Conservation (phyloP, 2,329 filamentous ascomycete genomes). For the Sclerotinia trifoliorum region DNA sequence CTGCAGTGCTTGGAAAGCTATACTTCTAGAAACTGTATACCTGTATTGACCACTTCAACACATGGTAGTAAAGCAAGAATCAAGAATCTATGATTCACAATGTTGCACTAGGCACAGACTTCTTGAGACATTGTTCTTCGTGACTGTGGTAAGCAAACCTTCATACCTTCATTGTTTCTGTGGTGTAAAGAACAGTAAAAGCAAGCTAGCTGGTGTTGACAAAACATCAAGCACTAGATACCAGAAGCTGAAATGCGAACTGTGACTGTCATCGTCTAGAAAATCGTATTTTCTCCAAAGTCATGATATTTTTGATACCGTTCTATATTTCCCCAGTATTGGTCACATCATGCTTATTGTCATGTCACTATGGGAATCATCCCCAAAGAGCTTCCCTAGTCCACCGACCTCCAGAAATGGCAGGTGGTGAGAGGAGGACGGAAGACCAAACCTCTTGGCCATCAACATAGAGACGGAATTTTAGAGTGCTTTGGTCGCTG, state of each 20-base stretch:
- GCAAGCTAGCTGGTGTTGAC: neutral
- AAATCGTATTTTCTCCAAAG: neutral
- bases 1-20: neutral
- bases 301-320: neutral
- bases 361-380: slow-evolving; percentile 20
- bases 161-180: slow-evolving; percentile 3
- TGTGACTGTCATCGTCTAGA: neutral
- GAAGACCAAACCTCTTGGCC: slow-evolving; percentile 76
- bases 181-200: neutral
- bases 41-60: neutral
- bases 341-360: neutral
- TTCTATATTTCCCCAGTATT: neutral
- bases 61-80: neutral
- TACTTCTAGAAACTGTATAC: neutral
- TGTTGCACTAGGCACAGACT: no score
- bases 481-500: slow-evolving; percentile 68
- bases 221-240: neutral
- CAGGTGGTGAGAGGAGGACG: slow-evolving; percentile 50
- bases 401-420: slow-evolving; percentile 31
- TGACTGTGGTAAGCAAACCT: neutral
- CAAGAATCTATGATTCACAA: no score
- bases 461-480: slow-evolving; percentile 80
- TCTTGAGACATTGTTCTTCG: neutral
- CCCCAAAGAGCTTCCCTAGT: slow-evolving; percentile 39
- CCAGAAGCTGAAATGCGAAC: neutral